A percentile compares a stretch with the other conserved stretches of the same genome.
These are phyloP conservation scores for Isoetes engelmannii DNA, from an alignment of 83 land plant species.

Conservation along the genomic window DNA sequence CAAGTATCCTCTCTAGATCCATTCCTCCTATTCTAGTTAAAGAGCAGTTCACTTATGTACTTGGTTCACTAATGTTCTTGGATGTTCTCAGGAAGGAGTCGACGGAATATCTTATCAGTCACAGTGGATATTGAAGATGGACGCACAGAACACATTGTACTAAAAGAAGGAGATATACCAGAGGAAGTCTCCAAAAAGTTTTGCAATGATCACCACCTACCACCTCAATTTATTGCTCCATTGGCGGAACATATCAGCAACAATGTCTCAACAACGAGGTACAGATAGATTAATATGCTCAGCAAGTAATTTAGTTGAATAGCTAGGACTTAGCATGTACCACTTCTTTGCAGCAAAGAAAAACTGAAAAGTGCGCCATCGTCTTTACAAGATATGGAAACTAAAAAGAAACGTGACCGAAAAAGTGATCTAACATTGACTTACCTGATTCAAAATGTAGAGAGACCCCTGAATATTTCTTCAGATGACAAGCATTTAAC, in stretches of 20 bases:
- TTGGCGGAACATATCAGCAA: not conserved
- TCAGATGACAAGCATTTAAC: not conserved
- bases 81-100: too few relatives aligned
- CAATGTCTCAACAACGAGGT: not conserved
- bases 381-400: not conserved
- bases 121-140: conserved; percentile 10
- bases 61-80: too few relatives aligned
- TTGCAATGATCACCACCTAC: conserved; percentile 6
- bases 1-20: too few relatives aligned
- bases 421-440: not conserved
- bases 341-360: not conserved
- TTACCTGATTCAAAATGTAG: too few relatives aligned
- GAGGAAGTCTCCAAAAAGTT: not conserved
- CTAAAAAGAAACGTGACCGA: not conserved
- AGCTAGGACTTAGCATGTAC: not conserved
- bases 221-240: not conserved
- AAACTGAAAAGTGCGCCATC: not conserved
- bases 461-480: not conserved
- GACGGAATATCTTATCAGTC: not conserved
- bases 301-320: not conserved
- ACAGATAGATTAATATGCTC: not conserved
- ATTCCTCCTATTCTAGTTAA: too few relatives aligned
- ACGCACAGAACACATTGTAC: not conserved
- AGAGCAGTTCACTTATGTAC: too few relatives aligned
- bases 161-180: conserved; percentile 2